Base-by-base conservation (phyloP, 2,329 filamentous ascomycete genomes). In the Aspergillus sp. region DNA sequence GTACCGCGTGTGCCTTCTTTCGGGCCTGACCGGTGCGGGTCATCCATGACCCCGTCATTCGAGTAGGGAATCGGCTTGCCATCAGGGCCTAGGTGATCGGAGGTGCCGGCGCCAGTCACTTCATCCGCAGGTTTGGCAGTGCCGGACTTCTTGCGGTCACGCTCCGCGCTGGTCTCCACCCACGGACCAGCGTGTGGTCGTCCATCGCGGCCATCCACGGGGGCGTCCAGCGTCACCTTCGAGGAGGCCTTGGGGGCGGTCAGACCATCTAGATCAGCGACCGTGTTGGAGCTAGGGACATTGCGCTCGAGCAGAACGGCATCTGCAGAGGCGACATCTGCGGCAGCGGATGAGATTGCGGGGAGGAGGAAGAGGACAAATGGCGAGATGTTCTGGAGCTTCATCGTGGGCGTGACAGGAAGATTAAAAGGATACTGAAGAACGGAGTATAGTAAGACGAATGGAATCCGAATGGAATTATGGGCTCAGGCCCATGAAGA, bases 141-240 rank as follows among this genome's bases (percentile, higher is more conserved):
- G 52, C 58, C 65, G 35, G 63, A 52, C 57, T 68, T 62, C 56
- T 78, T 78, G 53, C 74, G 71, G 55, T 78, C 75, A 49, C 76
- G 68, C 26, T 78, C 76, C 20, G 75, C 75, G 40, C 60, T 72
- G 5, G 76, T 78, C 57, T 79, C 77, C 43, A 79, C 75, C 65
- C 82, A 86, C 2, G 94, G 94, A 1, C 94, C 94, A 17, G 87
- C 84, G 68, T 96, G 93, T 44, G 94, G 94, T 75, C 92, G 94
- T 45, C 94, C 94, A 74, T 97, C 94, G 63, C 88, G 87, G 43
- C 92, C 92, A 69, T 97, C 94, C 17, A 96, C 87, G 0, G 93
- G 93, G 51, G 89, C 90, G 76, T 94, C 87, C 69, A 91, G 91
- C 47, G 84, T 86, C 49, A 83, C 84, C 59, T 77, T 74, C 2